Base-by-base conservation (phyloP, 306 rosid genomes). In the Dicorynia guianensis region DNA sequence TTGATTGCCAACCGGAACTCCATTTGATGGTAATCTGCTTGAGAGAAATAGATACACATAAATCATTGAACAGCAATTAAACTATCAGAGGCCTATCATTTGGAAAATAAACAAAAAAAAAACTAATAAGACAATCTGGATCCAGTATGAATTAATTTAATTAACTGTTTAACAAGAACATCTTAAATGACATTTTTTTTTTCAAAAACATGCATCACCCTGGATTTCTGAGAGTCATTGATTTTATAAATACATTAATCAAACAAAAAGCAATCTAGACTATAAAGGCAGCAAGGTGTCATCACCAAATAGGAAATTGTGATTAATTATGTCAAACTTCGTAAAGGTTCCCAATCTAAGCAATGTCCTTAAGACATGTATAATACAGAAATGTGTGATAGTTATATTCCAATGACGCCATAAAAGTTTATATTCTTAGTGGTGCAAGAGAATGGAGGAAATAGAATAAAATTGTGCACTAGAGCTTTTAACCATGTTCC, bases 1-100 rank as follows among this genome's bases (percentile, higher is more conserved):
- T 76, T 94, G 96, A 84, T 82, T 90, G 76, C 97, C 86, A 63
- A 19, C 90, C 79, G 90, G 94, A 80, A 63, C 85, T 80, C 89
- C 98, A 75, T 78, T 87, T 55, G 93, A 82, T 3, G 82, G 86
- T 63, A 79, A 75, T 79, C 98, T 91, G 90, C 65, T 70, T 17
- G 68, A 79, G 42, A 70, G 56, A 80, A 42, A 80, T 35, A 81
- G 18, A 74, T 25, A 63, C 0, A 49, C 49, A 59, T 53, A 33
- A 76, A 67, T 78, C 63, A 69, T 35, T 40, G 66, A 66, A 39
- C 60, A 57, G 63, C 10, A 79, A 71, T 46, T 59, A 53, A 68
- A 60, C 73, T 13, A 63, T 68, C 69, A 76, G 43, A 63, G 57
- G 53, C 64, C 73, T 69, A 75, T 66, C 57, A 48, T 74, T 57